Evolutionary conservation across 2,329 filamentous ascomycete genomes (phyloP).

Genomic region (Trichoderma koningii): DNA sequence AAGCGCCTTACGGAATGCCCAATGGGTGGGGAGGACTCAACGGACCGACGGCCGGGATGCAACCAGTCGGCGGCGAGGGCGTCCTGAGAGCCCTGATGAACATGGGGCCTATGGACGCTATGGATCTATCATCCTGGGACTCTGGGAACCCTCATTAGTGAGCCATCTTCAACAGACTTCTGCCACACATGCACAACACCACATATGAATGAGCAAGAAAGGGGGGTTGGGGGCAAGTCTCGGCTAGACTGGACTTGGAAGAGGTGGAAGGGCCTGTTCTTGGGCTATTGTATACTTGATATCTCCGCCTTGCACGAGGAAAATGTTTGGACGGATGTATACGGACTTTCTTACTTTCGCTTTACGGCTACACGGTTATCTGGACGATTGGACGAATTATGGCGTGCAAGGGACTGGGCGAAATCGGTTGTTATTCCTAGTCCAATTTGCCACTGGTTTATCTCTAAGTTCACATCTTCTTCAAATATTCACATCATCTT

Average conservation of each 20-base stretch:
- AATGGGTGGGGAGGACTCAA: constrained; percentile 49
- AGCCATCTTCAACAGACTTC: neutral
- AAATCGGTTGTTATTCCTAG: neutral
- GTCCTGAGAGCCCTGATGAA: constrained; percentile 60
- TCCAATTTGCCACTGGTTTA: neutral
- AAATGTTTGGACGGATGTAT: constrained; percentile 25
- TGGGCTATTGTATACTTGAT: neutral
- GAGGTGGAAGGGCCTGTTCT: neutral
- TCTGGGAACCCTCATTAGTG: constrained; percentile 35
- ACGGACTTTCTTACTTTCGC: constrained; percentile 12
- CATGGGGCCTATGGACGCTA: constrained; percentile 61
- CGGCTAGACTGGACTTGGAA: neutral
- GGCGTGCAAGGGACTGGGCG: constrained; percentile 17
- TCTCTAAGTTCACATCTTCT: neutral
- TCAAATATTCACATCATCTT: neutral
- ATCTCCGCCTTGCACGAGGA: neutral
- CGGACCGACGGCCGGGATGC: constrained; percentile 49
- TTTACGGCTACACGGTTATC: constrained; percentile 12
- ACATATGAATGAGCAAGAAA: neutral
- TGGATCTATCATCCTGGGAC: constrained; percentile 58
- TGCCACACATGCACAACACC: neutral
- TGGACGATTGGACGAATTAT: constrained; percentile 18
- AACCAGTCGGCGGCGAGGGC: constrained; percentile 59
- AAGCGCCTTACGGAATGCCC: constrained; percentile 46
- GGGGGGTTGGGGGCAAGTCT: neutral